Base-by-base conservation (phyloP, 345 rosid species). In the Durio zibethinus region DNA sequence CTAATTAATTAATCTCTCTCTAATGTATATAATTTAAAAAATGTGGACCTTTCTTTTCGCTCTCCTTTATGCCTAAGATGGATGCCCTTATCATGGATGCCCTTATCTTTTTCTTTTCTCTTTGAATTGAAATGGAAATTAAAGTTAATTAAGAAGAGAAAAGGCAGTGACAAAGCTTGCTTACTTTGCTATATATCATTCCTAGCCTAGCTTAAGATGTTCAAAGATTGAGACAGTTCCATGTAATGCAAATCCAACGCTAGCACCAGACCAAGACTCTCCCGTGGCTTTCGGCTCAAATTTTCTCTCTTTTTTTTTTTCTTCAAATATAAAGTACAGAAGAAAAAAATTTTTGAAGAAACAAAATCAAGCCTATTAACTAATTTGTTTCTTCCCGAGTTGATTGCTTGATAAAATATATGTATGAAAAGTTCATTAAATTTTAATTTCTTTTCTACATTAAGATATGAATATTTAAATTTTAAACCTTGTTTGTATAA, bases 141-240 rank as follows among this genome's bases (percentile, higher is more conserved):
- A 27, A 4, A 54, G 35, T 36, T 40, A 25, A 52, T 27, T n/a
- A 23, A 66, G 9, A 60, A 25, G 31, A 25, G 3, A 42, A 74
- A 31, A 62, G 35, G 47, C 59, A 61, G 29, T 57, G 61, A 35
- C 12, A 76, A 83, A 77, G 92, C 90, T 85, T 84, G 92, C 85
- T 77, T 78, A 35, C 79, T 77, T 72, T 86, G 86, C 43, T 76
- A 88, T n/a, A n/a, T n/a, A n/a, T 85, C 83, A 86, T 87, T 79
- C 61, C 79, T 10, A 43, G 40, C 68, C 5, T 6, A 47, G 16
- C 36, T n/a, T 62, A 33, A 7, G 11, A 21, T 20, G 53, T 9
- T 16, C 66, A 63, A 76, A 66, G 38, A 21, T 25, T 1, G 63
- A 59, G 79, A 80, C 79, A 83, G 66, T 87, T 89, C 89, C 90